Base-by-base conservation (phyloP, 352 stramenopile species). In the Globisporangium cylindrosporum region DNA sequence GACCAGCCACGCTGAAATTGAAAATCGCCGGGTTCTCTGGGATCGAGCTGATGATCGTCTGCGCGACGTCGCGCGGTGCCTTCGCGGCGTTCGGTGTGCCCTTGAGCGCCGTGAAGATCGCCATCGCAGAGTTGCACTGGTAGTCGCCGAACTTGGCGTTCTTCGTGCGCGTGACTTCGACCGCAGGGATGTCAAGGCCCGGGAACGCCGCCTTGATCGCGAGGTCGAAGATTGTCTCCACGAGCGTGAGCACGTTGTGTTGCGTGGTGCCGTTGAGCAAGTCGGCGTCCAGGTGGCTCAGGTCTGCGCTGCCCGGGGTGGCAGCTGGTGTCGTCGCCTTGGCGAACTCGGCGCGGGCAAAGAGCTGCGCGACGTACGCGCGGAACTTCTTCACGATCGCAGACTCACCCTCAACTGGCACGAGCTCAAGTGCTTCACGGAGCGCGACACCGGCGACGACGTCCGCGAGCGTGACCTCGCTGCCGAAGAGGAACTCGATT, bases 121-220 rank as follows among this genome's bases (percentile, higher is more conserved):
- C 80, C 97, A 99, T 99, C 66, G 97, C 92, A 32, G 89, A 96
- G 81, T 99, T 99, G 80, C 97, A 99, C 84, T 99, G 98, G 84
- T 98, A 99, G 81, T 99, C 98, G 55, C 88, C 88, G 67, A 94
- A 94, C 69, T 91, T 90, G 66, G 86, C 75, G 72, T 92, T 94
- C 75, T 94, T 94, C 24, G 88, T 93, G 65, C 86, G 84, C 61
- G 83, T 88, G 36, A 94, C 75, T 41, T 89, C 80, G 46, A 93
- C 84, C 22, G 79, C 67, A 41, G 81, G 77, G 9, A 91, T 68
- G 38, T 72, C 60, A 32, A 94, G 49, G 4, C 76, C 76, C 8
- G 88, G 88, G 69, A 88, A 95, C 49, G 84, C 86, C 14, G 82
- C 65, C 57, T 86, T 80, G 43, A 95, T 90, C 27, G 86, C 86